phyloP scores from a whole-genome alignment of 306 rosid genomes.

The Pterocarpus santalinus region DNA sequence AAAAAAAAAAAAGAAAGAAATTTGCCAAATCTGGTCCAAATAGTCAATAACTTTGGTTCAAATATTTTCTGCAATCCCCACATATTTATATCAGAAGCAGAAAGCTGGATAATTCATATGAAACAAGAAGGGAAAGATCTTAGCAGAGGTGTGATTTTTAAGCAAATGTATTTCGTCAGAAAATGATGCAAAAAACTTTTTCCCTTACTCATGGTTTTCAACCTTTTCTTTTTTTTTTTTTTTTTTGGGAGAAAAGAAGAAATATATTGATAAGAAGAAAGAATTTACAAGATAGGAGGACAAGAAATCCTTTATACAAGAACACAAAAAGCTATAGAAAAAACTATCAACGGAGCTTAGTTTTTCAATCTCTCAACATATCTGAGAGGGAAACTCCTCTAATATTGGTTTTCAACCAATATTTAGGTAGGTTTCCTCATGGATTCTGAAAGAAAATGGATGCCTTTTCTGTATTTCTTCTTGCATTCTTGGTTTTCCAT shows the following conservation, averaged over 20 bases:
- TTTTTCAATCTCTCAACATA: no score
- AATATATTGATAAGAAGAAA: no score
- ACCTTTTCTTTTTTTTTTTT: no score
- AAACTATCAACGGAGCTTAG: no score
- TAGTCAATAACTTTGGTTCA: neutral
- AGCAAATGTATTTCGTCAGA: constrained; percentile 26
- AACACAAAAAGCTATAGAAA: no score
- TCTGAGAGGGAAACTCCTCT: no score
- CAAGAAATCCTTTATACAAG: no score
- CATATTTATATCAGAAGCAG: constrained; percentile 1
- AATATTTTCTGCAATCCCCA: constrained; percentile 4
- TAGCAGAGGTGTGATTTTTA: constrained; percentile 1
- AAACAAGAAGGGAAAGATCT: constrained; percentile 40
- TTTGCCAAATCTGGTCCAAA: neutral
- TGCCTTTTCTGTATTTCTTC: constrained; percentile 2
- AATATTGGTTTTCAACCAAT: neutral
- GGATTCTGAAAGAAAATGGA: constrained; percentile 6
- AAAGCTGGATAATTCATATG: neutral
- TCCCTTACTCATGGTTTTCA: neutral
- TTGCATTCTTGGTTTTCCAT: constrained; percentile 29
- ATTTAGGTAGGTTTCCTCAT: constrained; percentile 24
- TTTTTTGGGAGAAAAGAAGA: no score
- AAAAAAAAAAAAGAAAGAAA: neutral
- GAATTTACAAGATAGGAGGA: no score
- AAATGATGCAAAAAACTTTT: constrained; percentile 17